phyloP scores from a whole-genome alignment of 2,329 filamentous ascomycete genomes.

The Mycosphaerella sp. region DNA sequence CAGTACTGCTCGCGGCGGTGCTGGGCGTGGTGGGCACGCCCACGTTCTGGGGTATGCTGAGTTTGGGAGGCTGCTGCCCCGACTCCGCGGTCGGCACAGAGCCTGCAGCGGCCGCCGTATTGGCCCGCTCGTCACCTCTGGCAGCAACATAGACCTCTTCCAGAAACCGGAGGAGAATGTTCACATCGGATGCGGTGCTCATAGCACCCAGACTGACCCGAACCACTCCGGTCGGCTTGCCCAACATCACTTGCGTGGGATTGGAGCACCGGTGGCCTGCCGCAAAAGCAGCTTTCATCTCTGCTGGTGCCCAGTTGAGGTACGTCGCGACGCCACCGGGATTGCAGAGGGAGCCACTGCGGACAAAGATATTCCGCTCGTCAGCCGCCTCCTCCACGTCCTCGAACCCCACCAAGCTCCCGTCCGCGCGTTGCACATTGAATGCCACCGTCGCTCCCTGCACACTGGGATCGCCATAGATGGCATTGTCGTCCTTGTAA shows the following conservation, averaged over 20 bases:
- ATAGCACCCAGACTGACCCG: conserved; percentile 57
- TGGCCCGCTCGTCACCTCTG: conserved; percentile 5
- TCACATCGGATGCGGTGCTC: conserved; percentile 52
- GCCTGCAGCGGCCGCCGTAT: conserved; percentile 4
- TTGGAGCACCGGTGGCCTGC: conserved; percentile 54
- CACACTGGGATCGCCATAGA: conserved; percentile 47
- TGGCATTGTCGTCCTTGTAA: conserved; percentile 47
- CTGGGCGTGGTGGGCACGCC: conserved; percentile 14
- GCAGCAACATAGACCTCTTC: conserved; percentile 27
- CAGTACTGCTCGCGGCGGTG: conserved; percentile 16
- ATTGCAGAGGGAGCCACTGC: conserved; percentile 54
- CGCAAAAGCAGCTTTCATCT: conserved; percentile 50
- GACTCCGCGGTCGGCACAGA: neutral
- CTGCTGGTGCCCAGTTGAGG: conserved; percentile 47
- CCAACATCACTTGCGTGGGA: conserved; percentile 48
- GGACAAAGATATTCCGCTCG: conserved; percentile 51
- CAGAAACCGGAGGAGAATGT: conserved; percentile 52
- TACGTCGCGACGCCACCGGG: conserved; percentile 46
- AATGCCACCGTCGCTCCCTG: conserved; percentile 60
- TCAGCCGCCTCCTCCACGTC: conserved; percentile 56
- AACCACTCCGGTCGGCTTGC: conserved; percentile 54
- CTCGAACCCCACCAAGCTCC: conserved; percentile 50
- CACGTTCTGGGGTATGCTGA: conserved; percentile 17
- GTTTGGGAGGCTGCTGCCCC: conserved; percentile 4
- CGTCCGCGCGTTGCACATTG: conserved; percentile 51